Evolutionary conservation across 371 early-diverging fungal genomes (phyloP), one percentile per base, ranked within the genome.

Genomic region (Mucor lusitanicus): DNA sequence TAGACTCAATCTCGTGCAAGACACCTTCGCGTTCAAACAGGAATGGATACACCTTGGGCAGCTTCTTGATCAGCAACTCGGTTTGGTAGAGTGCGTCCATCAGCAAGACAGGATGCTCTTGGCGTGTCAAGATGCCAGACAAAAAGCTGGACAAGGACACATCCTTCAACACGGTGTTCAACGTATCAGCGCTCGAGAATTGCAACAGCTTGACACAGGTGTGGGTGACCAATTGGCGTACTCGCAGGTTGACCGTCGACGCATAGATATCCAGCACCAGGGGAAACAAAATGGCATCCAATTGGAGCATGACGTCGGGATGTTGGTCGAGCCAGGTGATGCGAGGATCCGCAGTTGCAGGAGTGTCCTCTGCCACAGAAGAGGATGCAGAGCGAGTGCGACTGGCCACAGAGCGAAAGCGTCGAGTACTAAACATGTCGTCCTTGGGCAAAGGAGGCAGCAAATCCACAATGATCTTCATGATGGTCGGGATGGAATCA

Each of bases 401-500:
- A 8, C 39, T 53, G n/a, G 73, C 62, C 6, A 33, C 55, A 39
- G 74, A 70, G 55, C 65, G 73, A 62, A 82, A 79, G 17, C 79
- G 68, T 59, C 71, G 72, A 5, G 76, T 67, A 27, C 77, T 78
- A 59, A 80, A 80, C 68, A 78, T 71, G 40, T 58, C 72, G 35
- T 84, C 85, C 64, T 78, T 87, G 0, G 91, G 91, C n/a, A 93
- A 72, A 0, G 88, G 44, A 4, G 94, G 92, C 53, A 93, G 72
- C 17, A 91, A 60, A 59, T 90, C 88, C 2, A 75, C 77, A 60
- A 83, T 70, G 37, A 77, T 80, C 58, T 80, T 73, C 68, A 80
- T 66, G 30, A 80, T 78, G n/a, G 70, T 65, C 13, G 72, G 72
- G 4, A 77, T 69, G 15, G 79, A 75, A 42, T 82, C 79, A 17